Evolutionary conservation across 768 basidiomycete species (phyloP).

Genomic region (Tephrocybe sp.): DNA sequence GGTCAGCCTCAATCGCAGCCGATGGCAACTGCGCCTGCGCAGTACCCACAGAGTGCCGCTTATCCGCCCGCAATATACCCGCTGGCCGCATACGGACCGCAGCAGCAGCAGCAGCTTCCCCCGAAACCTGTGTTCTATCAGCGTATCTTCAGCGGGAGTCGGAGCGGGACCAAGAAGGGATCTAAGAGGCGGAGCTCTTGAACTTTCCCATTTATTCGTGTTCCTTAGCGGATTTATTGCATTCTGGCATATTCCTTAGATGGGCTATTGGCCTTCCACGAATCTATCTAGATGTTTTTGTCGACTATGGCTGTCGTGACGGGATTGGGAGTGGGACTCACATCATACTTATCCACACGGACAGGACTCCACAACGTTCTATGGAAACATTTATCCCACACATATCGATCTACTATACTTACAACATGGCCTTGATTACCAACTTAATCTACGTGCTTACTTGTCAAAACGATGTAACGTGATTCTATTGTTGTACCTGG

Average conservation of each 20-base stretch:
- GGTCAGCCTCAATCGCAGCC: not conserved
- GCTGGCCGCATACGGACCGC: constrained; percentile 2
- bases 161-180: constrained; percentile 1
- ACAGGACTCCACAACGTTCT: no score
- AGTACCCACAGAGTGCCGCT: constrained; percentile 7
- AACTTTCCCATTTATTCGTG: not conserved
- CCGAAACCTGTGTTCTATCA: constrained; percentile 11
- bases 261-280: no score
- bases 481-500: no score
- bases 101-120: not conserved
- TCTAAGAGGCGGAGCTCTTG: not conserved
- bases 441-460: no score
- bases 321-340: not conserved
- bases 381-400: no score
- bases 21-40: not conserved
- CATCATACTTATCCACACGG: not conserved
- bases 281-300: no score
- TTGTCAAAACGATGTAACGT: no score
- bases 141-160: constrained; percentile 8
- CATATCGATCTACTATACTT: no score
- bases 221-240: no score
- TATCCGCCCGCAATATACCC: constrained; percentile 12
- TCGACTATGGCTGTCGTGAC: no score
- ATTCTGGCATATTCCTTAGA: no score
- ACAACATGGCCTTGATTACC: no score